Conservation (phyloP, 164 flowering plant genomes). For the Kalanchoe fedtschenkoi region DNA sequence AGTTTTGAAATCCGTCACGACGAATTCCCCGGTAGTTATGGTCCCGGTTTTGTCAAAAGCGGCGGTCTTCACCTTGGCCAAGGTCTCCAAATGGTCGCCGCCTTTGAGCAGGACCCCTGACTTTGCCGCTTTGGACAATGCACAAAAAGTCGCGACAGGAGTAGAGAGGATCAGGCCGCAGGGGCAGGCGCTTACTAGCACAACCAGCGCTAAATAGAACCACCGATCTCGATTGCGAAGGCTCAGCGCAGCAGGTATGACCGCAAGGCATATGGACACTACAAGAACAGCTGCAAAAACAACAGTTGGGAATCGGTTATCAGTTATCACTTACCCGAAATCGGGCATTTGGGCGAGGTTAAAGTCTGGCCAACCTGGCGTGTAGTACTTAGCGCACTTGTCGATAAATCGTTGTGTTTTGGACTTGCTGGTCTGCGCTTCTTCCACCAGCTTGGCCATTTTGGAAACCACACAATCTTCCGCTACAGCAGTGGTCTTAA, state of each 20-base stretch:
- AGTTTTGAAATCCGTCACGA: slow-evolving; percentile 39
- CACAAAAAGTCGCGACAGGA: slow-evolving; percentile 82
- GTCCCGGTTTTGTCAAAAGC: slow-evolving; percentile 98
- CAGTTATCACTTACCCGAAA: not conserved
- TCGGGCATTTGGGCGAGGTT: not conserved
- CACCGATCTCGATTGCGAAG: slow-evolving; percentile 39
- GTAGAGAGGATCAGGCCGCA: slow-evolving; percentile 90
- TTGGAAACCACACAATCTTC: slow-evolving; percentile 80
- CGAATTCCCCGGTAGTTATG: slow-evolving; percentile 71
- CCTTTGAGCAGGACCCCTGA: slow-evolving; percentile 80
- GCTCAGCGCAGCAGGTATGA: slow-evolving; percentile 42
- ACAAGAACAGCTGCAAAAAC: slow-evolving; percentile 54
- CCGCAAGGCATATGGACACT: slow-evolving; percentile 37
- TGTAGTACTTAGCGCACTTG: slow-evolving; percentile 60
- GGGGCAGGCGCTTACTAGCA: slow-evolving; percentile 88
- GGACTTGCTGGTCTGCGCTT: slow-evolving; percentile 74
- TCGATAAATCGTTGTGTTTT: slow-evolving; percentile 64
- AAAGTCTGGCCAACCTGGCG: slow-evolving; percentile 53
- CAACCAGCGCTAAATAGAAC: slow-evolving; percentile 65
- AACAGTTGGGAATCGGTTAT: not conserved
- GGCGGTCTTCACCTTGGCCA: slow-evolving; percentile 48
- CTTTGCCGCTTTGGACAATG: slow-evolving; percentile 69
- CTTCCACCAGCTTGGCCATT: slow-evolving; percentile 92
- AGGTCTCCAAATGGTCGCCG: slow-evolving; percentile 64
- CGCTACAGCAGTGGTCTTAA: slow-evolving; percentile 63